These are phyloP conservation scores for Tirmania nivea DNA, from an alignment of 495 filamentous ascomycete genomes.

Conservation along the genomic window DNA sequence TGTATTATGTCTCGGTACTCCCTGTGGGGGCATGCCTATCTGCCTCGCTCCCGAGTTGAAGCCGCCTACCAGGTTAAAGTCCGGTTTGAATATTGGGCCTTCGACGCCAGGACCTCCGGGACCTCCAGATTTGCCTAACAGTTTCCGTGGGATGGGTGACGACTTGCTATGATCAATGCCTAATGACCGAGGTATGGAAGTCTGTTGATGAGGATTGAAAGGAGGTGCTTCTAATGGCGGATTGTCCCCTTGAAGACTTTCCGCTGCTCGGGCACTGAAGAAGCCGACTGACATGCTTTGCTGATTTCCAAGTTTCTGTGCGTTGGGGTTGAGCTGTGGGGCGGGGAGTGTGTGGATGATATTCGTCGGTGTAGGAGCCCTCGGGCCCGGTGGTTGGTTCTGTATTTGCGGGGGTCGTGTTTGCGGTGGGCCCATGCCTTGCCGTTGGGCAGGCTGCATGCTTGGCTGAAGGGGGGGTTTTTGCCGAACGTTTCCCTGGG, in stretches of 20 bases:
- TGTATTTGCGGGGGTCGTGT: slow-evolving; percentile 1
- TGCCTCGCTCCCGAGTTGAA: slow-evolving; percentile 18
- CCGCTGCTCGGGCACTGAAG: slow-evolving; percentile 14
- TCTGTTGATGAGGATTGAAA: slow-evolving; percentile 17
- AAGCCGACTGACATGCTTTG: slow-evolving; percentile 11
- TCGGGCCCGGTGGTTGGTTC: slow-evolving; percentile 4
- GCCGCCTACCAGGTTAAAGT: slow-evolving; percentile 6
- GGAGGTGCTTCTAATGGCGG: slow-evolving; percentile 7
- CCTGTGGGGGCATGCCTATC: slow-evolving; percentile 16
- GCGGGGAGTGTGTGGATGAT: neutral
- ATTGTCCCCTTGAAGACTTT: slow-evolving; percentile 9
- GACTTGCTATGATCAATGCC: slow-evolving; percentile 19
- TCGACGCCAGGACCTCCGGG: no score
- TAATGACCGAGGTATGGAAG: slow-evolving; percentile 16
- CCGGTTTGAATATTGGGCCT: slow-evolving; percentile 2
- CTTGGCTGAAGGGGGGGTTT: neutral
- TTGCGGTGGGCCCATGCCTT: neutral
- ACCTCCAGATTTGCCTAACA: slow-evolving; percentile 1
- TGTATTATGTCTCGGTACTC: slow-evolving; percentile 9
- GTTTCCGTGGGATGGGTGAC: slow-evolving; percentile 15
- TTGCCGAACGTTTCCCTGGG: neutral
- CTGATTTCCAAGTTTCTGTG: neutral
- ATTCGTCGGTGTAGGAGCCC: slow-evolving; percentile 9
- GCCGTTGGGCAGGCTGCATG: neutral
- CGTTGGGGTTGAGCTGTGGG: neutral